Evolutionary conservation across 1,139 yeast species (phyloP).

Genomic region (Saccharomycopsis crataegensis): DNA sequence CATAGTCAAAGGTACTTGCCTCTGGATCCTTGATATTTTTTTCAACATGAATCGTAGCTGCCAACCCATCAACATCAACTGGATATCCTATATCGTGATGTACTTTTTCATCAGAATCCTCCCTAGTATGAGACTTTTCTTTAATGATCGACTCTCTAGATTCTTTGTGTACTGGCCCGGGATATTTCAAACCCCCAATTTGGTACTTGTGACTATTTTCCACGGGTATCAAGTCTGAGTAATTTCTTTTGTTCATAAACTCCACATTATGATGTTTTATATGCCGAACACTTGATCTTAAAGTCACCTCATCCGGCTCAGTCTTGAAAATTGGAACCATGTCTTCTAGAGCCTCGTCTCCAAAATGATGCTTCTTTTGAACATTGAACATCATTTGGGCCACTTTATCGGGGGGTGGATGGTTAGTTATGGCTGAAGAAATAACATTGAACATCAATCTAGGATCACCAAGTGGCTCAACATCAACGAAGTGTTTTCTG

Average conservation of each 20-base stretch:
- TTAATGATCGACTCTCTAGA: slow-evolving; percentile 3
- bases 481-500: slow-evolving; percentile 20
- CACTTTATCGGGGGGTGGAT: slow-evolving; percentile 74
- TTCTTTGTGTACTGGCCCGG: slow-evolving; percentile 18
- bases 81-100: slow-evolving; percentile 22
- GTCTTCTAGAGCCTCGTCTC: slow-evolving; percentile 52
- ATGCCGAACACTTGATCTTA: slow-evolving; percentile 26
- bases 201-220: slow-evolving; percentile 24
- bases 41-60: slow-evolving; percentile 58
- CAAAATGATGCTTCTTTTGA: slow-evolving; percentile 43
- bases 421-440: slow-evolving; percentile 69
- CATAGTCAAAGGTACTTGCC: slow-evolving; percentile 49
- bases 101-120: slow-evolving; percentile 11
- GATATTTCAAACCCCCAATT: slow-evolving; percentile 20
- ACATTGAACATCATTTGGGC: slow-evolving; percentile 52
- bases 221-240: slow-evolving; percentile 27
- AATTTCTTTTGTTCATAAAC: slow-evolving; percentile 61
- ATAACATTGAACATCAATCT: slow-evolving; percentile 63
- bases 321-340: slow-evolving; percentile 51
- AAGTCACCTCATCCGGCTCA: slow-evolving; percentile 36
- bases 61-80: slow-evolving; percentile 39
- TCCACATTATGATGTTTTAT: slow-evolving; percentile 27
- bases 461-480: slow-evolving; percentile 49
- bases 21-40: slow-evolving; percentile 37
- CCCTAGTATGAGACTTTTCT: not conserved